Evolutionary conservation across 2,329 filamentous ascomycete genomes (phyloP).

Genomic region (Didymella segeticola): DNA sequence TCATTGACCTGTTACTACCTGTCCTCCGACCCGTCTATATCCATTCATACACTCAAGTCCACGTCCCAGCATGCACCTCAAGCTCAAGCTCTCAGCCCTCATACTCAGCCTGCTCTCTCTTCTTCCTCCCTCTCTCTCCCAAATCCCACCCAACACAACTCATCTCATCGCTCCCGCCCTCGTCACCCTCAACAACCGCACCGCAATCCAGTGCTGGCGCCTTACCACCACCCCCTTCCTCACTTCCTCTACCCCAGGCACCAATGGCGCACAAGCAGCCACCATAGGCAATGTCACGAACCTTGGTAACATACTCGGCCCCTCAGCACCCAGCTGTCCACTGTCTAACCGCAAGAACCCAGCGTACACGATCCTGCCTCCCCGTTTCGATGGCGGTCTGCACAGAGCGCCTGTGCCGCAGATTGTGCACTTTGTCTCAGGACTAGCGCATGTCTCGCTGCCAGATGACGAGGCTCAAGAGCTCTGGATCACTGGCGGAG

Average conservation of each 20-base stretch:
- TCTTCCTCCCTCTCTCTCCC: not conserved
- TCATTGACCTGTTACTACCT: too few relatives aligned
- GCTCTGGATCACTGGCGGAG: slow-evolving; percentile 44
- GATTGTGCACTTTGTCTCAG: slow-evolving; percentile 44
- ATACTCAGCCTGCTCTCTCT: not conserved
- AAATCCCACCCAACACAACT: slow-evolving; percentile 15
- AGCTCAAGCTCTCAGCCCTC: not conserved
- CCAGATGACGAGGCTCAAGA: slow-evolving; percentile 31
- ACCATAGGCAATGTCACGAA: slow-evolving; percentile 33
- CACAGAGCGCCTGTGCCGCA: slow-evolving; percentile 46
- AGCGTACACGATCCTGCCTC: slow-evolving; percentile 41
- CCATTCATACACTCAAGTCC: too few relatives aligned
- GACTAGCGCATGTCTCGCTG: slow-evolving; percentile 42
- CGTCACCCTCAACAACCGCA: slow-evolving; percentile 42
- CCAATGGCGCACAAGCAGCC: slow-evolving; percentile 27
- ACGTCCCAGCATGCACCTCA: too few relatives aligned
- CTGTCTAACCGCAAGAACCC: too few relatives aligned
- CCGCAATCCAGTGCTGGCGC: slow-evolving; percentile 46
- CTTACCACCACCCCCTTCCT: slow-evolving; percentile 35
- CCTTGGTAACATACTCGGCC: slow-evolving; percentile 5
- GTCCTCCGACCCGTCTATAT: too few relatives aligned
- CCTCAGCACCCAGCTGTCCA: too few relatives aligned
- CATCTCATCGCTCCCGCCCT: slow-evolving; percentile 44
- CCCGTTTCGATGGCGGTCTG: slow-evolving; percentile 42
- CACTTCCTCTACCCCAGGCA: slow-evolving; percentile 36